Base-by-base conservation (phyloP, 371 early-diverging fungal genomes). In the Sporodiniella umbellata region DNA sequence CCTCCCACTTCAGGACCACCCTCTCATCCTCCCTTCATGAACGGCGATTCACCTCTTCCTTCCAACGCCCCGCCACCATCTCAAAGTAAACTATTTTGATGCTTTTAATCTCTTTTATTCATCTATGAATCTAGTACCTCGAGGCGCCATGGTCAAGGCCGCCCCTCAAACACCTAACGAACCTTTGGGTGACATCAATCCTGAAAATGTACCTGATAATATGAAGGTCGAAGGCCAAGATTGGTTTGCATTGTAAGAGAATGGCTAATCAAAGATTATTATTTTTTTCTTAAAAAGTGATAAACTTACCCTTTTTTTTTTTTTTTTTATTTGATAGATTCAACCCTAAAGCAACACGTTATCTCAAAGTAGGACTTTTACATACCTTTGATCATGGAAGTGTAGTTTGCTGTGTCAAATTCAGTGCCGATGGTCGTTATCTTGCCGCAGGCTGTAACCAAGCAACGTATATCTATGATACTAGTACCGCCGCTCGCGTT, bases 371-470 rank as follows among this genome's bases (percentile, higher is more conserved):
- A 7, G 90, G 92, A 46, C 71, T 92, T 52, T 74, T 88, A 42
- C 88, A 92, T 59, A 87, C 84, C 10, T 75, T 94, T 53, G 92
- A 93, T 33, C 95, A 95, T 62, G 48, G 47, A 7, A 83, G 85
- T 60, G 96, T 96, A 15, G 96, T 95, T 5, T 96, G 96, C 75
- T 96, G 94, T 64, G 95, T 95, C 43, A 86, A 87, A 47, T 96
- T 95, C 60, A 93, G 93, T 52, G 74, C 80, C 33, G 93, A 94
- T 66, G 96, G 96, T 33, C 84, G 85, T 56, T 86, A 77, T 51
- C 81, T 96, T 30, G 96, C 95, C n/a, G 93, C 95, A 4, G 96
- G 96, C 12, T 94, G 93, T 78, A 95, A 95, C 66, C 85, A 86
- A 33, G 83, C 81, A 21, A 89, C 95, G 4, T 88, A 88, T 58